Conservation (phyloP, 2,329 filamentous ascomycete species). For the Paraphaeosphaeria minitans region DNA sequence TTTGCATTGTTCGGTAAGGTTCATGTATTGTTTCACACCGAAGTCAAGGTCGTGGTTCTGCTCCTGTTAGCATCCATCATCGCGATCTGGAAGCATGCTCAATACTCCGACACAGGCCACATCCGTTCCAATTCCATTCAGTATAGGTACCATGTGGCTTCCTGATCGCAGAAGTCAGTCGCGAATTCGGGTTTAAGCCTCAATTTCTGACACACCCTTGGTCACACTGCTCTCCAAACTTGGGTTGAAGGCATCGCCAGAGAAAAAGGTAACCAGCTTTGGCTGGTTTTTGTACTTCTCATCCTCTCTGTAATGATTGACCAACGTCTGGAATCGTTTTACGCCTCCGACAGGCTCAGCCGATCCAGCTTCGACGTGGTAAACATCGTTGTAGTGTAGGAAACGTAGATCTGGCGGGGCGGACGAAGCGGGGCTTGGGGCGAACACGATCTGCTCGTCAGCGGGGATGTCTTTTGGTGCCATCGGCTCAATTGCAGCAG, state of each 20-base stretch:
- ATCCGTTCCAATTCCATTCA: slow-evolving; percentile 78
- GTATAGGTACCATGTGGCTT: slow-evolving; percentile 83
- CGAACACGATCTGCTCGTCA: slow-evolving; percentile 48
- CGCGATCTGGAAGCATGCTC: neutral
- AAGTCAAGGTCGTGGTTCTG: slow-evolving; percentile 94
- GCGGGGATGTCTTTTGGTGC: slow-evolving; percentile 32
- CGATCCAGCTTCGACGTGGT: slow-evolving; percentile 78
- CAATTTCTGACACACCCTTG: slow-evolving; percentile 62
- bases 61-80: slow-evolving; percentile 20
- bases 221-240: slow-evolving; percentile 87
- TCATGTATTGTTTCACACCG: slow-evolving; percentile 78
- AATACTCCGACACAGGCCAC: slow-evolving; percentile 81
- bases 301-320: slow-evolving; percentile 73
- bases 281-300: slow-evolving; percentile 67
- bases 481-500: slow-evolving; percentile 25
- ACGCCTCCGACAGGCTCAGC: slow-evolving; percentile 84
- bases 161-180: slow-evolving; percentile 49
- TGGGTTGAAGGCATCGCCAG: slow-evolving; percentile 90
- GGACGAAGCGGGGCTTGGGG: slow-evolving; percentile 50
- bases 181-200: neutral
- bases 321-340: slow-evolving; percentile 77
- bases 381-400: slow-evolving; percentile 92
- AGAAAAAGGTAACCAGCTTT: slow-evolving; percentile 78
- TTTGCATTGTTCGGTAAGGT: slow-evolving; percentile 73
- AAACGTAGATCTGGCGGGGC: slow-evolving; percentile 74